phyloP scores from a whole-genome alignment of 1,284 basidiomycete genomes.

The Malassezia globosa region DNA sequence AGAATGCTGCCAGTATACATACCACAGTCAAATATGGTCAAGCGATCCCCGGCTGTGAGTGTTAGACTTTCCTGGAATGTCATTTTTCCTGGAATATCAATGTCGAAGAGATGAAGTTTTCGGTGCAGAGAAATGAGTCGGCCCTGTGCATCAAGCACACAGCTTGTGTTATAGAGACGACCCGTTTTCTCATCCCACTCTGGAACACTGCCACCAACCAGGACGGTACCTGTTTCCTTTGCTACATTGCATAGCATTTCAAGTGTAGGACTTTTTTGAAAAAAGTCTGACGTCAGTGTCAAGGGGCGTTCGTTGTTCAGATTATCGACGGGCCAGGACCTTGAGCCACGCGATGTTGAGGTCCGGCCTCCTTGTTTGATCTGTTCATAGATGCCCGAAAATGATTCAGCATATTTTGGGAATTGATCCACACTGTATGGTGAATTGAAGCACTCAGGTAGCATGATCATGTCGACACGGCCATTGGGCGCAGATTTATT shows the following conservation, averaged over 20 bases:
- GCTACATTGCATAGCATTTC: slow-evolving; percentile 71
- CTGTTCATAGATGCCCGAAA: slow-evolving; percentile 33
- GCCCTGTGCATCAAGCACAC: slow-evolving; percentile 73
- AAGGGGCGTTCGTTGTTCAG: slow-evolving; percentile 48
- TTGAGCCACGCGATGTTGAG: slow-evolving; percentile 21
- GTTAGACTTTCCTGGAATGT: slow-evolving; percentile 97
- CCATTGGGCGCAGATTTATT: slow-evolving; percentile 9
- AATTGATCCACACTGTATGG: slow-evolving; percentile 70
- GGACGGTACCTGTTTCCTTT: slow-evolving; percentile 67
- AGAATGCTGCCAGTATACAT: not conserved
- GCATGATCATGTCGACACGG: slow-evolving; percentile 33
- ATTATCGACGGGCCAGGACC: slow-evolving; percentile 31
- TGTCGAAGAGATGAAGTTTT: slow-evolving; percentile 95
- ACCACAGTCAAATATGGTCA: slow-evolving; percentile 83
- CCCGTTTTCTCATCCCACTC: slow-evolving; percentile 35
- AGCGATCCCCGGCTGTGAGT: slow-evolving; percentile 63
- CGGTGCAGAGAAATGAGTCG: slow-evolving; percentile 76
- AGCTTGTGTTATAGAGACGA: slow-evolving; percentile 41
- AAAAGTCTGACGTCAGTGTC: slow-evolving; percentile 53
- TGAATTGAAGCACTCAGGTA: slow-evolving; percentile 91
- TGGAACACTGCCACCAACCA: slow-evolving; percentile 64
- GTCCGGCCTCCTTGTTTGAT: slow-evolving; percentile 28
- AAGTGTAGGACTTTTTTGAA: slow-evolving; percentile 59
- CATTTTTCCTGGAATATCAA: slow-evolving; percentile 92
- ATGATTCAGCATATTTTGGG: slow-evolving; percentile 39